These are phyloP conservation scores for Macaranga tanarius DNA, from an alignment of 441 rosid species.

Conservation along the genomic window DNA sequence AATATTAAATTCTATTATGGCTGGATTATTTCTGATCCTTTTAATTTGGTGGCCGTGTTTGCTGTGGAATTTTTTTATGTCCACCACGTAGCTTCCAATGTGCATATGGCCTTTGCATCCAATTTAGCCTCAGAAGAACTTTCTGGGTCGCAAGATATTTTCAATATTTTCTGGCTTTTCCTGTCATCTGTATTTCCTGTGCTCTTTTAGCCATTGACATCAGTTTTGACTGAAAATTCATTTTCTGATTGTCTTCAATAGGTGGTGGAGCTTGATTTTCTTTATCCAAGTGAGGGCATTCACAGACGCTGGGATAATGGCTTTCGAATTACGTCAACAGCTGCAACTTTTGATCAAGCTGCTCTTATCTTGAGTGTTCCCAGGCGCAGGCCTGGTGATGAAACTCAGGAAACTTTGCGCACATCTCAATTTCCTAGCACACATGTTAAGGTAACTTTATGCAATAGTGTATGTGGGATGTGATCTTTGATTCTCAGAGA, in stretches of 20 bases:
- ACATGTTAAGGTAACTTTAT: constrained; percentile 75
- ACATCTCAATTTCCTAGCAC: constrained; percentile 98
- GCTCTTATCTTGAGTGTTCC: constrained; percentile 95
- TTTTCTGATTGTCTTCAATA: constrained; percentile 27
- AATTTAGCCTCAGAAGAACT: neutral
- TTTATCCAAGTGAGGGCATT: constrained; percentile 97
- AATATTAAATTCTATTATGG: neutral
- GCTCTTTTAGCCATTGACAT: neutral
- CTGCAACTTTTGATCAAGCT: constrained; percentile 92
- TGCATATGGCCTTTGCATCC: neutral
- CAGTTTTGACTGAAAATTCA: neutral
- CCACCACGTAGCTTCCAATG: neutral
- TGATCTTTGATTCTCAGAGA: neutral
- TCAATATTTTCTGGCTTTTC: neutral
- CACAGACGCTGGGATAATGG: constrained; percentile 98
- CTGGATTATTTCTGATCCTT: neutral
- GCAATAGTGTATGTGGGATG: too few relatives aligned
- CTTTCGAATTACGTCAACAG: constrained; percentile 86
- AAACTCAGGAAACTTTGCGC: constrained; percentile 94
- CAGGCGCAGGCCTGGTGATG: constrained; percentile 83
- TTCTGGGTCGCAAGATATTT: neutral
- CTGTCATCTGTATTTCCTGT: neutral
- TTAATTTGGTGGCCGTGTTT: neutral
- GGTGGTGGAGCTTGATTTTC: constrained; percentile 99
- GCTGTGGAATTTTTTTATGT: neutral